Base-by-base conservation (phyloP, 768 basidiomycete genomes). In the Tulasnella sp. region DNA sequence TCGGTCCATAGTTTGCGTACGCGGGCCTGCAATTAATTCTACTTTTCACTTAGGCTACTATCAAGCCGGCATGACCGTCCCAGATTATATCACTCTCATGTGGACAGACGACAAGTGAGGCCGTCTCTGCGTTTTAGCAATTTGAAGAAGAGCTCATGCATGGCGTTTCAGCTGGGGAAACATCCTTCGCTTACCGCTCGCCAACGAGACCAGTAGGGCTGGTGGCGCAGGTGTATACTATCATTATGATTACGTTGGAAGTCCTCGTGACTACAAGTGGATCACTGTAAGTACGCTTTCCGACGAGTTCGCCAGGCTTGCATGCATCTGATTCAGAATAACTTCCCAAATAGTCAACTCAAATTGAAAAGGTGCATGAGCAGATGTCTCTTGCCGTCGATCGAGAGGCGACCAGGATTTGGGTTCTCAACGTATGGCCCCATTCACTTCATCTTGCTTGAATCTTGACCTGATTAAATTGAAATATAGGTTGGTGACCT, bases 181-280 rank as follows among this genome's bases (percentile, higher is more conserved):
- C 66, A 75, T 86, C 51, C 80, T 83, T 34, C 78, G 85, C 21
- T 80, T 78, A 64, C 82, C 82, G 1, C 65, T 77, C 7, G 67
- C 70, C 4, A 72, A 71, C 15, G 82, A 84, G 65, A 74, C 80
- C 15, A 80, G 80, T 65, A 74, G 83, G 52, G 78, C 77, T 24
- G 85, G 83, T 49, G 83, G 85, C 43, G 80, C 83, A 26, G 85
- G 84, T 34, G 78, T 85, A 4, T 87, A 85, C 68, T 86, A 83
- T 65, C 82, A 83, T 67, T 80, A 79, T 41, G 50, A 61, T 17
- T 67, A 83, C 73, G 83, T 87, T 42, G 85, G 84, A 13, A 75
- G 75, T 60, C 81, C 83, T 0, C 71, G 80, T 48, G 65, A 83
- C 69, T 88, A 82, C 73, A 86, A 86, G 67, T 86, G 84, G 84